Percentiles rank a stretch among this genome's conserved stretches.
Conservation (phyloP, 495 filamentous ascomycete genomes). For the Penicillium ochrochloron region DNA sequence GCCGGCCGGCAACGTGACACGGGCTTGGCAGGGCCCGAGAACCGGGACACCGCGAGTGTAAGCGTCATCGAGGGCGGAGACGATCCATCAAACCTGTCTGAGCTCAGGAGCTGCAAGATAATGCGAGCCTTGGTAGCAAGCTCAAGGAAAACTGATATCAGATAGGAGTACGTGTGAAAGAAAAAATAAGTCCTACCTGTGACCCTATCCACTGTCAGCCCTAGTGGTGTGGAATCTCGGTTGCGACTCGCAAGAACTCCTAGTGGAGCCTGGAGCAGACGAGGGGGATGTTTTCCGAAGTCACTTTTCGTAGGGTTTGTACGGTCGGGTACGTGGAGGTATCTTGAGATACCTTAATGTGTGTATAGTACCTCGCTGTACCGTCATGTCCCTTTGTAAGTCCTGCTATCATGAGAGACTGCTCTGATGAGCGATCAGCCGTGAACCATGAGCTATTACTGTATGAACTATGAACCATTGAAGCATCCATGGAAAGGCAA, state of each 20-base stretch:
- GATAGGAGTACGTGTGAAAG: slow-evolving; percentile 1
- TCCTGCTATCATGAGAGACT: too few species aligned
- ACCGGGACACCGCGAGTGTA: slow-evolving; percentile 24
- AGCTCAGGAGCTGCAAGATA: background rate
- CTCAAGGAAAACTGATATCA: slow-evolving; percentile 21
- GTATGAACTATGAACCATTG: background rate
- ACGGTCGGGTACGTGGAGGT: slow-evolving; percentile 14
- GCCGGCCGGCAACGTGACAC: background rate
- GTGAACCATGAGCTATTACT: background rate
- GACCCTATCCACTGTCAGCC: background rate
- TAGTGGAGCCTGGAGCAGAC: slow-evolving; percentile 7
- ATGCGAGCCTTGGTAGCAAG: slow-evolving; percentile 1
- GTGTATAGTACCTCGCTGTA: background rate
- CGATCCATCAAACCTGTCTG: slow-evolving; percentile 14
- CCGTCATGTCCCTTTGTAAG: too few species aligned
- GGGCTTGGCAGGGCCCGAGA: slow-evolving; percentile 24
- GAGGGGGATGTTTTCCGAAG: slow-evolving; percentile 16
- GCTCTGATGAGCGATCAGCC: background rate
- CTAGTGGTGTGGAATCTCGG: background rate
- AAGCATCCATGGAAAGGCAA: background rate
- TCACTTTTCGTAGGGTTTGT: slow-evolving; percentile 1
- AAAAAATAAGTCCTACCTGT: background rate
- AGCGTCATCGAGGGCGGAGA: slow-evolving; percentile 23
- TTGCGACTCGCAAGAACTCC: slow-evolving; percentile 5
- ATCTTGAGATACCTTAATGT: background rate